Evolutionary conservation across 73 alveolate species (phyloP).

Genomic region (Stentor roeselii): DNA sequence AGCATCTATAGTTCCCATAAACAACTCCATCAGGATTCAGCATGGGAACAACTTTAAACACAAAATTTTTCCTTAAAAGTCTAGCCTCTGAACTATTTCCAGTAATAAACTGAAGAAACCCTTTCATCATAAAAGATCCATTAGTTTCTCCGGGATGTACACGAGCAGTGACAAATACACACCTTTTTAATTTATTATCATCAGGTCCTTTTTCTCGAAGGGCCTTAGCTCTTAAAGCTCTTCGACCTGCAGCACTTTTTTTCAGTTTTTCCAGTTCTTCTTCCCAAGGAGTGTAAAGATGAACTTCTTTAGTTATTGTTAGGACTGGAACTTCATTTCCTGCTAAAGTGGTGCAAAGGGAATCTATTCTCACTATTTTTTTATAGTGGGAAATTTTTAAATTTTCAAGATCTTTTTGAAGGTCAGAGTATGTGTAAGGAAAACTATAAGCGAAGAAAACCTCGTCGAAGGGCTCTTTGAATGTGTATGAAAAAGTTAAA

Average conservation of each 20-base stretch:
- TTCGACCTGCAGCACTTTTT: slow-evolving; percentile 54
- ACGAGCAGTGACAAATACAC: slow-evolving; percentile 86
- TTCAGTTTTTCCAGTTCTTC: background rate
- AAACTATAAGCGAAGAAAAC: slow-evolving; percentile 97
- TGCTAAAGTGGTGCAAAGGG: slow-evolving; percentile 85
- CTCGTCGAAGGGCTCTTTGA: slow-evolving; percentile 92
- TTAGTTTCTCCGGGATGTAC: slow-evolving; percentile 99
- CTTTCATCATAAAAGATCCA: slow-evolving; percentile 57
- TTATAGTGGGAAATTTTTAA: slow-evolving; percentile 43
- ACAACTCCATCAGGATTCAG: slow-evolving; percentile 99
- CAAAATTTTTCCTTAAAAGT: slow-evolving; percentile 80
- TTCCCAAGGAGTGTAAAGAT: background rate
- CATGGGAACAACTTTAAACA: slow-evolving; percentile 95
- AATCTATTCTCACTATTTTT: slow-evolving; percentile 42
- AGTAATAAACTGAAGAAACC: slow-evolving; percentile 87
- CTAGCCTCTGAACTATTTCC: slow-evolving; percentile 76
- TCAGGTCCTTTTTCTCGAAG: background rate
- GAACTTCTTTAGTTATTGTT: slow-evolving; percentile 19
- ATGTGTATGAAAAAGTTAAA: slow-evolving; percentile 91
- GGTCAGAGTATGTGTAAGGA: slow-evolving; percentile 98
- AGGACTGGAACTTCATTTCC: slow-evolving; percentile 48
- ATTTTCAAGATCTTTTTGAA: slow-evolving; percentile 78
- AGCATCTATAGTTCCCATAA: slow-evolving; percentile 84
- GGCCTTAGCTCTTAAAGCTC: slow-evolving; percentile 21
- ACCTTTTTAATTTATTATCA: slow-evolving; percentile 32